phyloP scores from a whole-genome alignment of 192 early-diverging fungal genomes.

The Mortierella alpina region DNA sequence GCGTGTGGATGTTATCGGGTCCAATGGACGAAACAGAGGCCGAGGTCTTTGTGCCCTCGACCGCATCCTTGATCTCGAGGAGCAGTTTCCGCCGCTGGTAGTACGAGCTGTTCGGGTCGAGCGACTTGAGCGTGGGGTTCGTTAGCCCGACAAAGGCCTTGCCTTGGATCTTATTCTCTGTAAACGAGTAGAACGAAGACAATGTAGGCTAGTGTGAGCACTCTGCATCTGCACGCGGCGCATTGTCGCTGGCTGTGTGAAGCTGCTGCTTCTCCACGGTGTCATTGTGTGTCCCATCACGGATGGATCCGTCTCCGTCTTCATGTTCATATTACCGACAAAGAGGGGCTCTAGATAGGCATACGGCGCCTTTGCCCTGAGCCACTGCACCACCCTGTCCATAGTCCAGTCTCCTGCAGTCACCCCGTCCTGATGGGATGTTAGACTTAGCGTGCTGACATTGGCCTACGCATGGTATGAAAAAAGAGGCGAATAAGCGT shows the following conservation, averaged over 20 bases:
- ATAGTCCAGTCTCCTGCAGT: slow-evolving; percentile 47
- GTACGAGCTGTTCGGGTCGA: slow-evolving; percentile 42
- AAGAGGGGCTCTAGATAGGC: slow-evolving; percentile 47
- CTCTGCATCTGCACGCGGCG: too few relatives aligned
- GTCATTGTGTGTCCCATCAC: not conserved
- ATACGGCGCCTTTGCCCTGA: slow-evolving; percentile 16
- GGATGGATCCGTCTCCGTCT: not conserved
- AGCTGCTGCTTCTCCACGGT: not conserved
- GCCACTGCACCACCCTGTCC: slow-evolving; percentile 47
- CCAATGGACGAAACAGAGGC: slow-evolving; percentile 34
- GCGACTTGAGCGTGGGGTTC: slow-evolving; percentile 19
- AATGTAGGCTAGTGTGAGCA: not conserved
- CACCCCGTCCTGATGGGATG: slow-evolving; percentile 24
- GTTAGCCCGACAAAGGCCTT: slow-evolving; percentile 38
- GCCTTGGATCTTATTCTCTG: slow-evolving; percentile 44
- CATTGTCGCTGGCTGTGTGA: not conserved
- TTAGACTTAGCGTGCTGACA: slow-evolving; percentile 43
- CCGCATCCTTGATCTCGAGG: slow-evolving; percentile 45
- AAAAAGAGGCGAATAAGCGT: not conserved
- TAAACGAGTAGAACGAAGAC: not conserved
- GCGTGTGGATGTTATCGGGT: slow-evolving; percentile 24
- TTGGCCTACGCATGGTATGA: slow-evolving; percentile 16
- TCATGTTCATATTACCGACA: slow-evolving; percentile 19
- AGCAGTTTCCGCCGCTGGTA: slow-evolving; percentile 44
- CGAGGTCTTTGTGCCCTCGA: slow-evolving; percentile 39